Percentiles rank a stretch among this genome's conserved stretches.
Conservation (phyloP, 768 basidiomycete genomes). For the Tulasnella sp. region DNA sequence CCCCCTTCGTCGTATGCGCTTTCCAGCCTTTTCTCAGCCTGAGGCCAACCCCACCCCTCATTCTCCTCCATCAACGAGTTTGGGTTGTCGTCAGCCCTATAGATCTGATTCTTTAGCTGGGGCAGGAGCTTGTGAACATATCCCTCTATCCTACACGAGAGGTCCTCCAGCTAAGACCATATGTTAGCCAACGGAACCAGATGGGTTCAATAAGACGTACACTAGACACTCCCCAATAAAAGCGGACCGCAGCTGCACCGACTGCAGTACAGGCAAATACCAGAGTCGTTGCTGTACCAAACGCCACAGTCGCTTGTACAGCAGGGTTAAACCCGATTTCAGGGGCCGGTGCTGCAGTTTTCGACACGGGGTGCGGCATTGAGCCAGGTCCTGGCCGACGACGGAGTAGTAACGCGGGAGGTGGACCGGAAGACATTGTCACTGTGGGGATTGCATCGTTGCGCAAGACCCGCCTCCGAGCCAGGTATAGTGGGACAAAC, state of each 20-base stretch:
- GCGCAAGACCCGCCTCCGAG: neutral
- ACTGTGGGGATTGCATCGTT: neutral
- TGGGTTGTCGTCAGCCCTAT: neutral
- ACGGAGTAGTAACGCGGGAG: neutral
- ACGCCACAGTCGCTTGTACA: neutral
- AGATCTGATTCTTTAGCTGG: neutral
- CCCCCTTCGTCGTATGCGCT: conserved; percentile 8
- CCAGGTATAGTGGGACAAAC: conserved; percentile 9
- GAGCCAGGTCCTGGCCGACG: neutral
- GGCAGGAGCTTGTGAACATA: conserved; percentile 1
- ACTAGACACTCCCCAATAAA: too few relatives aligned
- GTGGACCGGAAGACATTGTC: neutral
- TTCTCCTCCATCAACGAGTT: neutral
- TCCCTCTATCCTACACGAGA: neutral
- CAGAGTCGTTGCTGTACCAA: neutral
- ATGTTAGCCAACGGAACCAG: neutral
- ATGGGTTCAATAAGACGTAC: too few relatives aligned
- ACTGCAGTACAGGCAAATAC: conserved; percentile 1
- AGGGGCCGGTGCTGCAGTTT: neutral
- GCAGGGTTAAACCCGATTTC: conserved; percentile 8
- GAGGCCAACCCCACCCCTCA: neutral
- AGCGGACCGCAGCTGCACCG: too few relatives aligned
- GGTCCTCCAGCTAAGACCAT: conserved; percentile 1
- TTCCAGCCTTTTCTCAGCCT: conserved; percentile 7
- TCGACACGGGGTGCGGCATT: neutral